Evolutionary conservation across 371 early-diverging fungal genomes (phyloP), one percentile per base, ranked within the genome.

Genomic region (Haplosporangium sp.): DNA sequence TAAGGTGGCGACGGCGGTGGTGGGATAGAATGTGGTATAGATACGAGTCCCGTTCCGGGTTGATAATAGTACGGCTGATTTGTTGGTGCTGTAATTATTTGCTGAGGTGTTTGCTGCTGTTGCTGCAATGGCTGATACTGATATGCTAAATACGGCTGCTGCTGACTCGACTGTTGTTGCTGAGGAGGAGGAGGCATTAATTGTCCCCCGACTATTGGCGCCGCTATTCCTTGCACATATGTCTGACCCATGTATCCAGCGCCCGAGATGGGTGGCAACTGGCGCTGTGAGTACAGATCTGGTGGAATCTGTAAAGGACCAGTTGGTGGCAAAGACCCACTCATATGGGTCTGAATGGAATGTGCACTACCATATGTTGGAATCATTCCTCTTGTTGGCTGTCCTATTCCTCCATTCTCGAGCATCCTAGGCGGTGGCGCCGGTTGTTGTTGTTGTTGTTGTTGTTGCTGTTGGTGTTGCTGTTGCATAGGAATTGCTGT

Each of bases 1-100:
- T 7, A 40, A 16, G 43, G 51, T 60, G 48, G 60, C 51, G 48
- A 51, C 41, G 3, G 60, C 21, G 40, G 41, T 14, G 42, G 29
- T n/a, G 61, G 61, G 21, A 67, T 54, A 12, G 14, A 10, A 7
- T 48, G 38, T 38, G 68, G 68, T 6, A 67, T 56, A 53, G 68
- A 55, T 2, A 67, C 68, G 40, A 67, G 23, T 50, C 68, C 68
- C 18, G 68, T 67, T 40, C 68, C 68, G 43, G 68, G 68, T 41
- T 67, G 68, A 29, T 67, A 67, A 23, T 36, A 53, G 18, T 67
- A 67, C 5, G 68, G 68, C 29, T 67, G 68, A 45, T 61, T 67
- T 2, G 61, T 51, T 40, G 68, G 68, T 1, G 68, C 23, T 1
- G 61, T 67, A n/a, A 67, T 55, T 10, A 20, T 41, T 9, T 53